These are phyloP conservation scores for Jatropha podagrica DNA, from an alignment of 441 rosid genomes.

Conservation along the genomic window DNA sequence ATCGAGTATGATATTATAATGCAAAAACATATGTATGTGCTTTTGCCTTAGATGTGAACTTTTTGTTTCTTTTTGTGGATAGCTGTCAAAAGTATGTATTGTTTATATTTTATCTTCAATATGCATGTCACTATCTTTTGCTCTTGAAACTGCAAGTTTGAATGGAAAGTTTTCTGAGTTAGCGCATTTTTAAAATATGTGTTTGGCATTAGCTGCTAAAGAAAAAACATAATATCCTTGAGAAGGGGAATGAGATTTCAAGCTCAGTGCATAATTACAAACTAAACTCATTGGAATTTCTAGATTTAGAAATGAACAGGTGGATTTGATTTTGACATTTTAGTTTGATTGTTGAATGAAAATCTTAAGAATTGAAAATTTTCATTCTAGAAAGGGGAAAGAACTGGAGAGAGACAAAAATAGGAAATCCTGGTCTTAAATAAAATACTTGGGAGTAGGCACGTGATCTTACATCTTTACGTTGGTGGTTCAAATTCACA, in stretches of 20 bases:
- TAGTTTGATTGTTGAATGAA: not conserved
- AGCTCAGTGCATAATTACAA: not conserved
- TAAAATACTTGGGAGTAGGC: not conserved
- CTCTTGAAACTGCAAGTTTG: not conserved
- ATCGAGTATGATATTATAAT: not conserved
- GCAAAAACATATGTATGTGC: not conserved
- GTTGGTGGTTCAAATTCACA: not conserved
- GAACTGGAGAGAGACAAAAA: not conserved
- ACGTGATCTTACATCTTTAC: not conserved
- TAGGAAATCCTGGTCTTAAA: not conserved
- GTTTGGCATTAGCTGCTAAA: not conserved
- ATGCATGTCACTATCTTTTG: not conserved
- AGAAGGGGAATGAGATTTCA: not conserved
- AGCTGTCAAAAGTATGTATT: not conserved
- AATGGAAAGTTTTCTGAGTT: not conserved
- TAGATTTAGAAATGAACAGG: not conserved
- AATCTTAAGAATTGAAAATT: not conserved
- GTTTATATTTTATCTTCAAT: not conserved
- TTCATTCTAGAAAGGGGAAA: not conserved
- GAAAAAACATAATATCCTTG: constrained; percentile 5
- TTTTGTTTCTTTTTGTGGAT: not conserved
- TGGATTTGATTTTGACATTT: not conserved
- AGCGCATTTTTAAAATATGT: not conserved
- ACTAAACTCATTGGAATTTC: not conserved
- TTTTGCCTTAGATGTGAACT: not conserved